Evolutionary conservation across 768 basidiomycete genomes (phyloP).

Genomic region (Rhizopogon roseolus): DNA sequence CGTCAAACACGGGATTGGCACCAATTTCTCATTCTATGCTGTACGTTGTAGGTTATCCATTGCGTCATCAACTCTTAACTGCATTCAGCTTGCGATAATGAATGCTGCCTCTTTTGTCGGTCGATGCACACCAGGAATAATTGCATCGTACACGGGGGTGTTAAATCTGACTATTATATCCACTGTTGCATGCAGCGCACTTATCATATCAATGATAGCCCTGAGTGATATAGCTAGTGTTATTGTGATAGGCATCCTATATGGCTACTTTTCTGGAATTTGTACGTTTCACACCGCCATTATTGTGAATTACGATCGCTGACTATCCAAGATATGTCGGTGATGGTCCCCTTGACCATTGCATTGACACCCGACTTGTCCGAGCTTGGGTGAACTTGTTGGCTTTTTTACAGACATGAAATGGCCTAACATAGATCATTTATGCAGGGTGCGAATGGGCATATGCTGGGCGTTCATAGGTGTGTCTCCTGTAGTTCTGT

Average conservation of each 20-base stretch:
- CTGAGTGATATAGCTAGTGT: constrained; percentile 33
- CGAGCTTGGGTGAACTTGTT: constrained; percentile 43
- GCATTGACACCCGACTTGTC: constrained; percentile 38
- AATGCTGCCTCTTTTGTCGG: constrained; percentile 48
- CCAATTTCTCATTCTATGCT: constrained; percentile 49
- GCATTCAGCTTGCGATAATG: constrained; percentile 43
- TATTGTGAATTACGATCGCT: neutral
- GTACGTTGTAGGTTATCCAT: constrained; percentile 22
- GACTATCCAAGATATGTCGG: constrained; percentile 25
- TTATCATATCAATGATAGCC: constrained; percentile 43
- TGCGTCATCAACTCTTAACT: neutral
- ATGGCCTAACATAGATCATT: neutral
- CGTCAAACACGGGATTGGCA: constrained; percentile 40
- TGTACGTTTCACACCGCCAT: constrained; percentile 20
- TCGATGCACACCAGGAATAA: constrained; percentile 36
- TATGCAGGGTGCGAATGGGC: constrained; percentile 33
- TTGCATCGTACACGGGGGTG: constrained; percentile 36
- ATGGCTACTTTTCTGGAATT: constrained; percentile 45
- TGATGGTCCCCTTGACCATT: constrained; percentile 40
- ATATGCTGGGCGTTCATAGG: constrained; percentile 44
- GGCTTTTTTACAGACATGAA: neutral
- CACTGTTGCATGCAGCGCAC: constrained; percentile 26
- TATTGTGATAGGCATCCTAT: constrained; percentile 38
- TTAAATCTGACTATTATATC: constrained; percentile 38
- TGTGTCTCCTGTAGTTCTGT: constrained; percentile 7